These are phyloP conservation scores for Nannochloris sp. DNA, from an alignment of 139 green algal species.

Conservation along the genomic window DNA sequence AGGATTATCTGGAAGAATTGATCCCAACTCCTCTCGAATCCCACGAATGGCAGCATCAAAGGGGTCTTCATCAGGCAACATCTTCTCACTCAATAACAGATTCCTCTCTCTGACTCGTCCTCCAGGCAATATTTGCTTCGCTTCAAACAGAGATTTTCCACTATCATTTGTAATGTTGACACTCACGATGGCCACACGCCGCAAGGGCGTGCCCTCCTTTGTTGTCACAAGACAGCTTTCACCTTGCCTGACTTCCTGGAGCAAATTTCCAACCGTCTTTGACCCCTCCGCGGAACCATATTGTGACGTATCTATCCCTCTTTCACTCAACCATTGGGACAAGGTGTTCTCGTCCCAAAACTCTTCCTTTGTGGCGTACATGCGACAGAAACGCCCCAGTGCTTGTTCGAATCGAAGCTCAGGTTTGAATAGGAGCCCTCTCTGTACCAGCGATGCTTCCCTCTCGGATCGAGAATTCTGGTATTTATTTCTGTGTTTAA, in stretches of 20 bases:
- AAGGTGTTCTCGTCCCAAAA: background rate
- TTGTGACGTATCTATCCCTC: background rate
- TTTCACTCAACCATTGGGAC: background rate
- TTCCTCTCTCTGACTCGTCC: constrained; percentile 1
- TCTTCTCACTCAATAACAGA: constrained; percentile 7
- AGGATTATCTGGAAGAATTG: background rate
- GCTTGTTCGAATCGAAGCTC: too few species aligned
- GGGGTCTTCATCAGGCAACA: constrained; percentile 1
- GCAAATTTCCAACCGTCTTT: constrained; percentile 4
- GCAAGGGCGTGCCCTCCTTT: background rate
- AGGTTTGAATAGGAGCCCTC: too few species aligned
- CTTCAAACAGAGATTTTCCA: constrained; percentile 5
- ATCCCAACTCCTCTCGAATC: constrained; percentile 7
- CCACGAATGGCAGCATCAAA: background rate
- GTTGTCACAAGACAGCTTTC: constrained; percentile 1
- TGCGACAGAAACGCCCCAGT: too few species aligned
- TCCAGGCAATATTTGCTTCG: constrained; percentile 1
- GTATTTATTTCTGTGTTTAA: too few species aligned
- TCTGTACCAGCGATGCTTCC: too few species aligned
- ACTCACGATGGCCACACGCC: constrained; percentile 5
- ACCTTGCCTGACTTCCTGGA: constrained; percentile 7
- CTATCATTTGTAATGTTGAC: constrained; percentile 7
- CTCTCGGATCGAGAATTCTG: too few species aligned
- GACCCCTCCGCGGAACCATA: constrained; percentile 5
- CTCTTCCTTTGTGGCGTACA: too few species aligned